A percentile compares a stretch with the other conserved stretches of the same genome.
phyloP scores from a whole-genome alignment of 1,139 yeast genomes.

The Hansenula lynferdii region DNA sequence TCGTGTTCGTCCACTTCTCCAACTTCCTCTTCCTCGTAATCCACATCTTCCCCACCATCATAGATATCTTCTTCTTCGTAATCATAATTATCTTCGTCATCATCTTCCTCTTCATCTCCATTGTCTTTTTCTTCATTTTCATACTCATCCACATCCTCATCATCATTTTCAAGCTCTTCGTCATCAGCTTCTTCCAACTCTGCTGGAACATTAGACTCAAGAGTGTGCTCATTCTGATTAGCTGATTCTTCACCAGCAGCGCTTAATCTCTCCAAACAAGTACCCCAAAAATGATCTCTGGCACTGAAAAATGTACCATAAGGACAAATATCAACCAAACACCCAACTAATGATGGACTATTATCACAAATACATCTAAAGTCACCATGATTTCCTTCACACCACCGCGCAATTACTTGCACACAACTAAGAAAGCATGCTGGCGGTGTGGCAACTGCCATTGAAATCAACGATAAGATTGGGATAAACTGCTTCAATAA shows the following conservation, averaged over 20 bases:
- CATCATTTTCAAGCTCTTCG: constrained; percentile 5
- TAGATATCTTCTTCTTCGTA: constrained; percentile 1
- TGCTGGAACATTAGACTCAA: background rate
- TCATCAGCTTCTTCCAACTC: constrained; percentile 1
- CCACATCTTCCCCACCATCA: background rate
- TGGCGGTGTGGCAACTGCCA: constrained; percentile 42
- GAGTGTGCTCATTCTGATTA: background rate
- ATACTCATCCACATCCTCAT: background rate
- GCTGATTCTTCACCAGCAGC: background rate
- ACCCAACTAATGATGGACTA: constrained; percentile 36
- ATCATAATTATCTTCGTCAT: constrained; percentile 4
- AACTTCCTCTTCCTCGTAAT: background rate
- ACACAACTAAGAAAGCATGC: constrained; percentile 48
- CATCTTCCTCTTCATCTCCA: background rate
- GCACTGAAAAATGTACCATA: constrained; percentile 43
- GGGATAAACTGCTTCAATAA: background rate
- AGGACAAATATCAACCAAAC: constrained; percentile 45
- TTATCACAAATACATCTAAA: constrained; percentile 37
- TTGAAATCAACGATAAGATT: background rate
- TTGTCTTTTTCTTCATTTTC: constrained; percentile 5
- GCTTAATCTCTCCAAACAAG: constrained; percentile 40
- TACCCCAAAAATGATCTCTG: constrained; percentile 51
- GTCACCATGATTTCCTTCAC: constrained; percentile 32
- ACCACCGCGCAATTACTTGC: constrained; percentile 32
- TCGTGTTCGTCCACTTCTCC: background rate